Percentiles rank a stretch among this genome's conserved stretches.
Evolutionary conservation across 2,329 filamentous ascomycete species (phyloP).

Genomic region (Albifimbria verrucaria): DNA sequence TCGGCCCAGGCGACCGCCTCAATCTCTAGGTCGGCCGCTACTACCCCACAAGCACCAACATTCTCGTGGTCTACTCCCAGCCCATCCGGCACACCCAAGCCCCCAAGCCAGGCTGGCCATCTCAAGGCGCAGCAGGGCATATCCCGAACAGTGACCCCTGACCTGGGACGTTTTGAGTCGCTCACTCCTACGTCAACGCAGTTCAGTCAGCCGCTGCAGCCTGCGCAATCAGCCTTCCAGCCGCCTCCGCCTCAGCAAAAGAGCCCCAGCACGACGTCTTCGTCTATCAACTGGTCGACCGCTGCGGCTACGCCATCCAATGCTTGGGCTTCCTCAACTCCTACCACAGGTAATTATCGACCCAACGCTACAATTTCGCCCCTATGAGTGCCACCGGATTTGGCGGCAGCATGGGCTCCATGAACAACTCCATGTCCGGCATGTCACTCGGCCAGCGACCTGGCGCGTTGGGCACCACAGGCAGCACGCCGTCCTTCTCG

Average conservation of each 20-base stretch:
- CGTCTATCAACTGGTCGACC: conserved; percentile 51
- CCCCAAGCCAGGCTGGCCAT: conserved; percentile 26
- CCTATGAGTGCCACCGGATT: conserved; percentile 24
- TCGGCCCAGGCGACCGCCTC: conserved; percentile 32
- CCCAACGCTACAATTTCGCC: conserved; percentile 11
- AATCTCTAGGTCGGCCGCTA: conserved; percentile 28
- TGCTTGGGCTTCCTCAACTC: conserved; percentile 42
- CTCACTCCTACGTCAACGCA: conserved; percentile 59
- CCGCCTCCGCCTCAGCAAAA: conserved; percentile 18
- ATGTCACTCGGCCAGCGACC: conserved; percentile 46
- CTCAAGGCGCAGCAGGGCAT: conserved; percentile 34
- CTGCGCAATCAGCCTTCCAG: conserved; percentile 28
- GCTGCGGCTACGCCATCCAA: conserved; percentile 37
- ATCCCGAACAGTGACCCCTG: conserved; percentile 58
- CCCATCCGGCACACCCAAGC: conserved; percentile 31
- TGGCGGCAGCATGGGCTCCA: conserved; percentile 33
- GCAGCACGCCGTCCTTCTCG: conserved; percentile 49
- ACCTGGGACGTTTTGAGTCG: conserved; percentile 51
- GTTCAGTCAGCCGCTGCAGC: conserved; percentile 59
- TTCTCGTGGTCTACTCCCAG: conserved; percentile 65
- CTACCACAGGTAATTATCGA: conserved; percentile 23
- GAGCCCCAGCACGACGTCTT: conserved; percentile 19
- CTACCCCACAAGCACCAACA: conserved; percentile 41
- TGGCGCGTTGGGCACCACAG: conserved; percentile 18
- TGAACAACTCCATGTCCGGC: conserved; percentile 43